A percentile compares a stretch with the other conserved stretches of the same genome.
phyloP scores from a whole-genome alignment of 2,329 filamentous ascomycete species.

The Trichophyton schoenleinii region DNA sequence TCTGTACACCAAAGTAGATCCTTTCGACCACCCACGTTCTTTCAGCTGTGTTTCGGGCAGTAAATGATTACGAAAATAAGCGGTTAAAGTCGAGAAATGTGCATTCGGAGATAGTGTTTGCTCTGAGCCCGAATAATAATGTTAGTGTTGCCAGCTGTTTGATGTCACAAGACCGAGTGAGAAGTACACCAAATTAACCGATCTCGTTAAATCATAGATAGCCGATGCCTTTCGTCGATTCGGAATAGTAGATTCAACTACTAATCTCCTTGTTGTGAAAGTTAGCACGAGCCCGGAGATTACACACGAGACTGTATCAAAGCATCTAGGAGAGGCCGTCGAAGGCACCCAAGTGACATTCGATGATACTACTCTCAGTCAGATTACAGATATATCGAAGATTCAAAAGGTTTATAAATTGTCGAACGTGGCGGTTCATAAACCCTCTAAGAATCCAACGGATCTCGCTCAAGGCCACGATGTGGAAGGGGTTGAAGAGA shows the following conservation, averaged over 20 bases:
- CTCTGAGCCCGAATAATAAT: constrained; percentile 70
- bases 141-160: constrained; percentile 33
- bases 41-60: constrained; percentile 64
- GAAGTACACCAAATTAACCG: not conserved
- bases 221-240: constrained; percentile 82
- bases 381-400: constrained; percentile 51
- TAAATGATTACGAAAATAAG: constrained; percentile 50
- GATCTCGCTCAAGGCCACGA: not conserved
- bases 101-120: constrained; percentile 77
- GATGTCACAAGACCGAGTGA: not conserved
- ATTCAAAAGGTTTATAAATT: constrained; percentile 83
- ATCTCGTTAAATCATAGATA: constrained; percentile 47
- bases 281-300: constrained; percentile 45
- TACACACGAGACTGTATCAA: constrained; percentile 37
- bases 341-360: constrained; percentile 49
- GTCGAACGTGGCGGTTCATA: constrained; percentile 3
- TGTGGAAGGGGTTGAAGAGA: constrained; percentile 18
- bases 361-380: constrained; percentile 49
- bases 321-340: constrained; percentile 51
- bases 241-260: constrained; percentile 61
- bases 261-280: constrained; percentile 67
- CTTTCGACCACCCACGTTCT: constrained; percentile 61
- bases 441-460: not conserved
- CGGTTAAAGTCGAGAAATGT: constrained; percentile 68
- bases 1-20: constrained; percentile 38